These are phyloP conservation scores for Cyberlindnera saturnus DNA, from an alignment of 805 yeast species.

Conservation along the genomic window DNA sequence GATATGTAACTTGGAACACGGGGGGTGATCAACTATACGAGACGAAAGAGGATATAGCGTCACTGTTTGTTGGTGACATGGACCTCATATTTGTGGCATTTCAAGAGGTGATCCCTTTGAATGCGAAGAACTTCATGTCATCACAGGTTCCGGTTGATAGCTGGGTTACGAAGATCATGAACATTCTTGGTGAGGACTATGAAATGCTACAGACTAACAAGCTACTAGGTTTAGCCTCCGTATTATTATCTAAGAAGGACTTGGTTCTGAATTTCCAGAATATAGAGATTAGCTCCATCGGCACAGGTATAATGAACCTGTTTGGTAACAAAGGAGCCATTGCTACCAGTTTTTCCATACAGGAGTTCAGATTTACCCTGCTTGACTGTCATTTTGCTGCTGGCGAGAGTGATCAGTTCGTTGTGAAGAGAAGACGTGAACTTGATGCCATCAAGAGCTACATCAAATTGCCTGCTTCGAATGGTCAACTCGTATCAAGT, in stretches of 20 bases:
- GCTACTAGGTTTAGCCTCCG: constrained; percentile 45
- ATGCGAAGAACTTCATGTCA: constrained; percentile 32
- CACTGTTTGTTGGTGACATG: constrained; percentile 8
- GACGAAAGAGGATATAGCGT: constrained; percentile 14
- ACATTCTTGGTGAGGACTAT: constrained; percentile 23
- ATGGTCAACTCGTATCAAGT: constrained; percentile 20
- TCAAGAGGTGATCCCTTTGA: constrained; percentile 46
- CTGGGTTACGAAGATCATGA: constrained; percentile 27
- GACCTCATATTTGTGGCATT: constrained; percentile 39
- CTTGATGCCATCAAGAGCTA: constrained; percentile 32
- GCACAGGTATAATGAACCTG: constrained; percentile 48
- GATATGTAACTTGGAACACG: constrained; percentile 36
- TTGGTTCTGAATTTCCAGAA: constrained; percentile 33
- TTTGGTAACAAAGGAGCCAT: constrained; percentile 65
- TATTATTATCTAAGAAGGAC: constrained; percentile 32
- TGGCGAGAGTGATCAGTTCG: constrained; percentile 35
- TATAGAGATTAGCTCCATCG: constrained; percentile 37
- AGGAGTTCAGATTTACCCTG: constrained; percentile 29
- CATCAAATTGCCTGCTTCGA: constrained; percentile 20
- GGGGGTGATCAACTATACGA: constrained; percentile 24
- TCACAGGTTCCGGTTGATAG: constrained; percentile 27
- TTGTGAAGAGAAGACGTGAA: constrained; percentile 39
- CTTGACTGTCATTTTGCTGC: constrained; percentile 51
- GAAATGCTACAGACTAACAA: constrained; percentile 38
- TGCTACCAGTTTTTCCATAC: constrained; percentile 32